Evolutionary conservation across 441 rosid genomes (phyloP).

Genomic region (Rhodomyrtus psidioides): DNA sequence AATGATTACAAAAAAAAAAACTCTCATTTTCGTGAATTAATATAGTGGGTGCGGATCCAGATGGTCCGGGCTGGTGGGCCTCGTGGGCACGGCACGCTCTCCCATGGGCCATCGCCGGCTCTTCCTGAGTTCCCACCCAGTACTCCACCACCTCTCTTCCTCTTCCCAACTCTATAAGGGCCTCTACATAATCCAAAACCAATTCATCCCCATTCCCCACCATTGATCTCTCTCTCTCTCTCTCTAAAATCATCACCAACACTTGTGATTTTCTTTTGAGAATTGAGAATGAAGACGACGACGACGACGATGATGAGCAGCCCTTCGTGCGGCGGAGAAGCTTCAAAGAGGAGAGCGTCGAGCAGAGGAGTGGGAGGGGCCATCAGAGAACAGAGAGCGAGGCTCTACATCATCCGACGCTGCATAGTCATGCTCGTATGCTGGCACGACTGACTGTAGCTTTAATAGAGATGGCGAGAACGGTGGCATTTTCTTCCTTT

Average conservation of each 20-base stretch:
- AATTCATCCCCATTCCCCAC: not conserved
- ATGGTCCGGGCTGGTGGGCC: not conserved
- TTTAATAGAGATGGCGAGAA: too few relatives aligned
- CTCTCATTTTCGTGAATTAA: not conserved
- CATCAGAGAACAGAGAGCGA: constrained; percentile 14
- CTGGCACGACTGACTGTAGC: not conserved
- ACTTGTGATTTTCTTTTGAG: not conserved
- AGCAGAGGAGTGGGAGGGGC: constrained; percentile 10
- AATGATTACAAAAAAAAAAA: not conserved
- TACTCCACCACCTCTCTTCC: not conserved
- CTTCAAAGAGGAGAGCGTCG: constrained; percentile 10
- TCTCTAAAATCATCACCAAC: not conserved
- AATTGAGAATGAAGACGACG: not conserved
- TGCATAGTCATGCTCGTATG: constrained; percentile 19
- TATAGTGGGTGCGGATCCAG: not conserved
- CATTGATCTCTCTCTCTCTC: not conserved
- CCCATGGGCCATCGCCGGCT: not conserved
- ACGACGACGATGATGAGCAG: not conserved
- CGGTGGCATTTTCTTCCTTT: too few relatives aligned
- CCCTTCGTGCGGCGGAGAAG: not conserved
- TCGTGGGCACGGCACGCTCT: not conserved
- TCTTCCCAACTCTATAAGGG: not conserved
- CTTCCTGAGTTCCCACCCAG: not conserved
- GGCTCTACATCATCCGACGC: constrained; percentile 12
- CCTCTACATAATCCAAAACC: not conserved